These are phyloP conservation scores for Phytophthora litchii DNA, from an alignment of 352 stramenopile genomes.

Conservation along the genomic window DNA sequence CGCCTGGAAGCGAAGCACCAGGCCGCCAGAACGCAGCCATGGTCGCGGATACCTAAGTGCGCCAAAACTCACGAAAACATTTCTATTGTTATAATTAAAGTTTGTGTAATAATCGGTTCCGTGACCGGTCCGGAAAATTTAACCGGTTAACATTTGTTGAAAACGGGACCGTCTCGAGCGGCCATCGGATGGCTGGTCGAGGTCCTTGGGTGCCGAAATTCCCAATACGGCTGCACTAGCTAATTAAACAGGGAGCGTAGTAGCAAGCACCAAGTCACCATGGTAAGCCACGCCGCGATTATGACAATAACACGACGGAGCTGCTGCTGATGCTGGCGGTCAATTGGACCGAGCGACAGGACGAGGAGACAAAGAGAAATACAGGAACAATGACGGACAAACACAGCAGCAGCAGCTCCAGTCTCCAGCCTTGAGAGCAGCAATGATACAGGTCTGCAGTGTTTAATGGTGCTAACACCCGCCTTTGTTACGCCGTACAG, in stretches of 20 bases:
- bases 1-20: slow-evolving; percentile 45
- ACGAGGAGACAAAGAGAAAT: slow-evolving; percentile 1
- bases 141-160: slow-evolving; percentile 29
- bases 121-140: slow-evolving; percentile 7
- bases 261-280: slow-evolving; percentile 81
- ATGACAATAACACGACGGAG: slow-evolving; percentile 16
- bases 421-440: neutral
- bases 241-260: slow-evolving; percentile 86
- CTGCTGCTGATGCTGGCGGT: slow-evolving; percentile 16
- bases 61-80: neutral
- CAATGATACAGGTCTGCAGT: slow-evolving; percentile 8
- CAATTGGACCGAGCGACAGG: slow-evolving; percentile 3
- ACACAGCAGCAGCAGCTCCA: slow-evolving; percentile 23
- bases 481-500: slow-evolving; percentile 44
- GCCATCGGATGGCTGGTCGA: slow-evolving; percentile 57
- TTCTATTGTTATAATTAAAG: slow-evolving; percentile 2
- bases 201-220: slow-evolving; percentile 28
- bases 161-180: slow-evolving; percentile 7
- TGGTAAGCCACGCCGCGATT: slow-evolving; percentile 55
- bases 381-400: slow-evolving; percentile 5
- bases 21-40: slow-evolving; percentile 76
- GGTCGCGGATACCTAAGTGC: slow-evolving; percentile 1
- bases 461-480: slow-evolving; percentile 20
- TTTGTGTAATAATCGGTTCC: slow-evolving; percentile 1
- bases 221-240: slow-evolving; percentile 53